These are phyloP conservation scores for Trametes cingulata DNA, from an alignment of 768 basidiomycete species.

Conservation along the genomic window DNA sequence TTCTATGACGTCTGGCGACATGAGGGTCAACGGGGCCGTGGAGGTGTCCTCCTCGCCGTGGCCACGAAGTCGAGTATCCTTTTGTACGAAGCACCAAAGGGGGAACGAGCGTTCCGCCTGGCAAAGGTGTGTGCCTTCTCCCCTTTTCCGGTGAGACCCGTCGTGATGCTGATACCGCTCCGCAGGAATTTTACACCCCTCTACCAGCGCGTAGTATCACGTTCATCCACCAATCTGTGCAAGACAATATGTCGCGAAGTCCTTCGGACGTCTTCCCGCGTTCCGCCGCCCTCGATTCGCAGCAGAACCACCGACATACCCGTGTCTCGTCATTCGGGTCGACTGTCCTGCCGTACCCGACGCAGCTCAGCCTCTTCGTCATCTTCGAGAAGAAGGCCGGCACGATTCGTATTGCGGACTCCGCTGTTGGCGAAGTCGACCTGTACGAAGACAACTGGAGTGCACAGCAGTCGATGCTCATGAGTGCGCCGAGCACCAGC, in stretches of 20 bases:
- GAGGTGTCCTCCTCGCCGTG: slow-evolving; percentile 62
- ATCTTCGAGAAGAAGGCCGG: slow-evolving; percentile 87
- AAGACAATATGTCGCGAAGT: slow-evolving; percentile 47
- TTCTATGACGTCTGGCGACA: slow-evolving; percentile 73
- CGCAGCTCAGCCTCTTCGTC: slow-evolving; percentile 78
- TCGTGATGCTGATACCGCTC: background rate
- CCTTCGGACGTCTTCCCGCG: slow-evolving; percentile 41
- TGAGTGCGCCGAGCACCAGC: slow-evolving; percentile 25
- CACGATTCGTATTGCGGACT: slow-evolving; percentile 78
- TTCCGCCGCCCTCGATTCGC: slow-evolving; percentile 21
- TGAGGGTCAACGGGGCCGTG: slow-evolving; percentile 49
- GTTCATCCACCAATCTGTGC: slow-evolving; percentile 71
- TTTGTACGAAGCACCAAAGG: slow-evolving; percentile 79
- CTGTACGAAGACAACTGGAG: slow-evolving; percentile 44
- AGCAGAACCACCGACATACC: slow-evolving; percentile 18
- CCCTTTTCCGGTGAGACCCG: background rate
- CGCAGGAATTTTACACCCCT: slow-evolving; percentile 86
- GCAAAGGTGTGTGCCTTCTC: slow-evolving; percentile 56
- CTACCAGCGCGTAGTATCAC: slow-evolving; percentile 61
- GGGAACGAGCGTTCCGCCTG: slow-evolving; percentile 80
- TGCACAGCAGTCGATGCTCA: slow-evolving; percentile 29
- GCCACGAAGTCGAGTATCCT: slow-evolving; percentile 73
- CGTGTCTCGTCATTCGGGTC: slow-evolving; percentile 22
- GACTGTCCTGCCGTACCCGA: slow-evolving; percentile 48
- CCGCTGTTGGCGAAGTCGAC: slow-evolving; percentile 78